Evolutionary conservation across 805 yeast species (phyloP), one percentile per base, ranked within the genome.

Genomic region (Wickerhamiella allomyrinae): DNA sequence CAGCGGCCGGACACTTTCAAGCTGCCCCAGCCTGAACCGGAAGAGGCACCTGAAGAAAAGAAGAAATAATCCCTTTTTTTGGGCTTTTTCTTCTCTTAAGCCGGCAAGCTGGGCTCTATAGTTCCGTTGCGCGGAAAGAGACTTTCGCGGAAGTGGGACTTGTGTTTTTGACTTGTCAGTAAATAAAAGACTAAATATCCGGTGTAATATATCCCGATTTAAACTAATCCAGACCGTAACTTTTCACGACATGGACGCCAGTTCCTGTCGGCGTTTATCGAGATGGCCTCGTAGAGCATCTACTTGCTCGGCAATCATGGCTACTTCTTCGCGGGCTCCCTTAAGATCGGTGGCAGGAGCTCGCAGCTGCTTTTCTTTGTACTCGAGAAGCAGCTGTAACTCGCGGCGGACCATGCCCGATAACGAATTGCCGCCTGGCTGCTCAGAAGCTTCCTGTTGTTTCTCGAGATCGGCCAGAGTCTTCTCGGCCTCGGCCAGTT

Each of bases 11-110:
- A 77, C 48, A 62, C 74, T 33, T 84, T 83, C 71, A 78, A 78
- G 60, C 74, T 84, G 56, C 94, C 94, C 41, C 70, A 76, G 39
- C 93, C 93, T 23, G 75, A 74, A 61, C 84, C 85, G 9, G 93
- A 80, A 60, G 75, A 71, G 49, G 64, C 66, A 41, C 69, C 69
- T 46, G 68, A 57, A 29, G 45, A 47, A 57, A 57, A 65, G 47
- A 54, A 56, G 45, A 23, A 36, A 21, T 35, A 13, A 31, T 37
- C n/a, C n/a, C n/a, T n/a, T n/a, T n/a, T n/a, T n/a, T n/a, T n/a
- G n/a, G n/a, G n/a, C n/a, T n/a, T n/a, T n/a, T n/a, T n/a, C n/a
- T n/a, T n/a, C n/a, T n/a, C n/a, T n/a, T n/a, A n/a, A n/a, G n/a
- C n/a, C n/a, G n/a, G n/a, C n/a, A n/a, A n/a, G n/a, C n/a, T n/a